Conservation (phyloP, 2,329 filamentous ascomycete species). For the Neofusicoccum parvum region DNA sequence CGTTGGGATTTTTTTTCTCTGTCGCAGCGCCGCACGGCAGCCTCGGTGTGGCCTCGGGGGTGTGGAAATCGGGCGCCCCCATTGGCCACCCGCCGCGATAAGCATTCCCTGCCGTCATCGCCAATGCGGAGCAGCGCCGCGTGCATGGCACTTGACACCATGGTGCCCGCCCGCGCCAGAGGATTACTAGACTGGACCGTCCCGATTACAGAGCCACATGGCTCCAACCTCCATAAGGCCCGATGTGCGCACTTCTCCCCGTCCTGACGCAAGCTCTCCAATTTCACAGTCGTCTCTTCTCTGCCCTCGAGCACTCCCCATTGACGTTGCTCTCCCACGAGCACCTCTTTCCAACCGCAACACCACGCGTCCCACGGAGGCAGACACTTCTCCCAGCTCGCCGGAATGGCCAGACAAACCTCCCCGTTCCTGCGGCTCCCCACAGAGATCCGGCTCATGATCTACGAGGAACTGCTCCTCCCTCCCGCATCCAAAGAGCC, state of each 20-base stretch:
- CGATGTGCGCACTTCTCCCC: constrained; percentile 7
- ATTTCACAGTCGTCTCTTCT: background rate
- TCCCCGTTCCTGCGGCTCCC: constrained; percentile 44
- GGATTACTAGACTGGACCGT: constrained; percentile 1
- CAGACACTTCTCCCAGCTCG: background rate
- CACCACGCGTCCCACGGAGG: too few species aligned
- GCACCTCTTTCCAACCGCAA: too few species aligned
- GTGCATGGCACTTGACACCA: constrained; percentile 5
- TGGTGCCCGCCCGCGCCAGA: constrained; percentile 2
- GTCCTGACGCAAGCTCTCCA: background rate
- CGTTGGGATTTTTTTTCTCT: background rate
- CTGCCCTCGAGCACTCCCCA: background rate
- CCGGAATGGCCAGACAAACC: background rate
- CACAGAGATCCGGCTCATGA: constrained; percentile 49
- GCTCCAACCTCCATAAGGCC: constrained; percentile 5
- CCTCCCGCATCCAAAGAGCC: constrained; percentile 28
- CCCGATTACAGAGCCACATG: background rate
- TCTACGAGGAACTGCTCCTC: constrained; percentile 48
- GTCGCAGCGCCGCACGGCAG: too few species aligned
- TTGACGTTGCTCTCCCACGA: too few species aligned
- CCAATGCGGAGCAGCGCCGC: background rate
- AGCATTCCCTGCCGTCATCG: constrained; percentile 15
- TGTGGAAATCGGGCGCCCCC: background rate
- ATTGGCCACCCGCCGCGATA: background rate
- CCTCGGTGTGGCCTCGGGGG: background rate